Percentiles rank a stretch among this genome's conserved stretches.
These are phyloP conservation scores for Didymella keratinophila DNA, from an alignment of 2,329 filamentous ascomycete species.

Conservation along the genomic window DNA sequence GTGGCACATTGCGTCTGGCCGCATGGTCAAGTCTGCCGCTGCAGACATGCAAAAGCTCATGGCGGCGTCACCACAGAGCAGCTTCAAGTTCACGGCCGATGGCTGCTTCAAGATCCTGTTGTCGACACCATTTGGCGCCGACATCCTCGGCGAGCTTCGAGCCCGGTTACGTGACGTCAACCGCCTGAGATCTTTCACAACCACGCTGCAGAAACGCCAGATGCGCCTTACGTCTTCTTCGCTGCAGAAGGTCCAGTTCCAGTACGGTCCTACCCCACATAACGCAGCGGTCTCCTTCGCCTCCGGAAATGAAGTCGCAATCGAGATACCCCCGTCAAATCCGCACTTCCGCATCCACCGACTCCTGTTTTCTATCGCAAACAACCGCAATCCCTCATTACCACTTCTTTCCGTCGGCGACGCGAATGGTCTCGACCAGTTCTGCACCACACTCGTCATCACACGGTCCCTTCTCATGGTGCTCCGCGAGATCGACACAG, in stretches of 20 bases:
- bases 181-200: conserved; percentile 73
- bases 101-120: conserved; percentile 71
- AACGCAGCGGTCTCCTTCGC: conserved; percentile 66
- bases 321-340: conserved; percentile 69
- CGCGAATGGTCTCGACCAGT: conserved; percentile 57
- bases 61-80: conserved; percentile 60
- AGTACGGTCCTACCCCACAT: conserved; percentile 65
- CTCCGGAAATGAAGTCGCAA: conserved; percentile 56
- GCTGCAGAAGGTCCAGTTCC: conserved; percentile 68
- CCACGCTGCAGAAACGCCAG: conserved; percentile 66
- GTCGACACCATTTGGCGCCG: conserved; percentile 64
- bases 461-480: conserved; percentile 70
- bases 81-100: conserved; percentile 68
- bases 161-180: conserved; percentile 71
- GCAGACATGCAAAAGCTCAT: conserved; percentile 51
- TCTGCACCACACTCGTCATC: conserved; percentile 66
- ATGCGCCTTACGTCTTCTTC: conserved; percentile 67
- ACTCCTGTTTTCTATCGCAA: conserved; percentile 66
- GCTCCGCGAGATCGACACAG: conserved; percentile 66
- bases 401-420: conserved; percentile 62
- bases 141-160: conserved; percentile 66
- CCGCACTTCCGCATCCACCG: conserved; percentile 72
- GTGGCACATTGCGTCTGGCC: conserved; percentile 52
- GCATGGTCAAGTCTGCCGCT: conserved; percentile 47
- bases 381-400: conserved; percentile 64